Evolutionary conservation across 2,329 filamentous ascomycete species (phyloP).

Genomic region (Thermomyces lanuginosus): DNA sequence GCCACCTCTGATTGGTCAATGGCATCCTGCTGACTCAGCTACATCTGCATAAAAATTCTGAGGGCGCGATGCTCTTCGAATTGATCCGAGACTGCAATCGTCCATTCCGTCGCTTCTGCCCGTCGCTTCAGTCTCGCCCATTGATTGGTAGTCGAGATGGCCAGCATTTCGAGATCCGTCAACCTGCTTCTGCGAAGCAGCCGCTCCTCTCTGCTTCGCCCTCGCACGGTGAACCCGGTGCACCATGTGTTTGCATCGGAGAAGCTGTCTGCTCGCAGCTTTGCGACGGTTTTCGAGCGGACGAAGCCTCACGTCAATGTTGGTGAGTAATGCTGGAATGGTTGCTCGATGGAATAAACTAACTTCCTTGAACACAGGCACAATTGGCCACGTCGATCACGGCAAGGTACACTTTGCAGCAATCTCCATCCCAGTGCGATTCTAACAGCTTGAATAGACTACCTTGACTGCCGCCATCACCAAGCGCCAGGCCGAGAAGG

Average conservation of each 20-base stretch:
- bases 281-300: slow-evolving; percentile 59
- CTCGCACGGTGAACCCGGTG: slow-evolving; percentile 57
- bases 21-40: slow-evolving; percentile 21
- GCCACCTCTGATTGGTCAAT: slow-evolving; percentile 15
- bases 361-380: slow-evolving; percentile 39
- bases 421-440: slow-evolving; percentile 5
- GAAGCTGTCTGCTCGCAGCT: slow-evolving; percentile 34
- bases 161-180: slow-evolving; percentile 60
- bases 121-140: slow-evolving; percentile 10
- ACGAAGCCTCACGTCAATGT: slow-evolving; percentile 98
- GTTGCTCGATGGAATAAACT: slow-evolving; percentile 1
- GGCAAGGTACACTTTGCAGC: slow-evolving; percentile 50
- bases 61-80: slow-evolving; percentile 11
- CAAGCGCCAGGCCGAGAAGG: slow-evolving; percentile 92
- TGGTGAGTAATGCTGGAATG: slow-evolving; percentile 38
- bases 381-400: slow-evolving; percentile 98
- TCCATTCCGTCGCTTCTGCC: slow-evolving; percentile 11
- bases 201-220: slow-evolving; percentile 54
- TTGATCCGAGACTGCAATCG: slow-evolving; percentile 12
- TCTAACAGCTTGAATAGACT: slow-evolving; percentile 43
- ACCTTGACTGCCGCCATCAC: slow-evolving; percentile 97
- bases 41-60: slow-evolving; percentile 21
- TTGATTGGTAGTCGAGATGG: slow-evolving; percentile 45
- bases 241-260: slow-evolving; percentile 39
- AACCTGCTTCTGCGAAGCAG: slow-evolving; percentile 69